These are phyloP conservation scores for Psilocybe subaeruginosa DNA, from an alignment of 768 basidiomycete species.

Conservation along the genomic window DNA sequence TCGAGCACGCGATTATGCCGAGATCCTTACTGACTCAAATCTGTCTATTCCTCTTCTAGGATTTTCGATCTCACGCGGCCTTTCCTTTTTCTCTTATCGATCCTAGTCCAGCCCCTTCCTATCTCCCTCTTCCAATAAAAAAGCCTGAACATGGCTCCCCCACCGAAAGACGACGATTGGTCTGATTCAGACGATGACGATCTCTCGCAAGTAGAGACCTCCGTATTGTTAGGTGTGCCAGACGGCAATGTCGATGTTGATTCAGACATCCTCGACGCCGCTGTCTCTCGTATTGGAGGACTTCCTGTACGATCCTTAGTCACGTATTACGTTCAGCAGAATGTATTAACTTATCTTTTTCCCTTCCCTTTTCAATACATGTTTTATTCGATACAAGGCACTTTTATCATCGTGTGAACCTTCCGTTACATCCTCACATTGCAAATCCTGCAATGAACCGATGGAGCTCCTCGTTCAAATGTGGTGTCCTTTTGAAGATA, in stretches of 20 bases:
- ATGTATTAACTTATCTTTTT: slow-evolving; percentile 49
- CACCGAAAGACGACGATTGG: slow-evolving; percentile 60
- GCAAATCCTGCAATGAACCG: slow-evolving; percentile 69
- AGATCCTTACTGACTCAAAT: slow-evolving; percentile 8
- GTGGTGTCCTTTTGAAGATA: slow-evolving; percentile 89
- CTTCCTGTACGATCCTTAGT: slow-evolving; percentile 78
- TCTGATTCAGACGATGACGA: slow-evolving; percentile 81
- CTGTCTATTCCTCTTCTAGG: slow-evolving; percentile 15
- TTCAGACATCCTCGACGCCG: slow-evolving; percentile 69
- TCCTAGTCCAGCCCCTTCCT: not conserved
- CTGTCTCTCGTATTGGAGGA: slow-evolving; percentile 90
- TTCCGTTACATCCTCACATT: slow-evolving; percentile 62
- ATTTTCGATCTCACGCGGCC: slow-evolving; percentile 13
- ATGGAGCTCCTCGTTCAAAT: slow-evolving; percentile 88
- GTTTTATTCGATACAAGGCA: slow-evolving; percentile 50
- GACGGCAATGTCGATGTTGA: slow-evolving; percentile 67
- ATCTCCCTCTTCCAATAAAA: slow-evolving; percentile 18
- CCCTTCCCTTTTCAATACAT: slow-evolving; percentile 22
- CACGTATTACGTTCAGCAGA: slow-evolving; percentile 48
- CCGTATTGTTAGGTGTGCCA: slow-evolving; percentile 79
- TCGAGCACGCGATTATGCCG: not conserved
- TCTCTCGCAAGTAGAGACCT: slow-evolving; percentile 54
- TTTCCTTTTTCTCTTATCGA: slow-evolving; percentile 16
- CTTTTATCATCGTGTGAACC: slow-evolving; percentile 71
- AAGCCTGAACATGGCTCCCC: slow-evolving; percentile 38